phyloP scores from a whole-genome alignment of 78 protist species.

The slime mould (Dictyostelium discoideum) region DNA sequence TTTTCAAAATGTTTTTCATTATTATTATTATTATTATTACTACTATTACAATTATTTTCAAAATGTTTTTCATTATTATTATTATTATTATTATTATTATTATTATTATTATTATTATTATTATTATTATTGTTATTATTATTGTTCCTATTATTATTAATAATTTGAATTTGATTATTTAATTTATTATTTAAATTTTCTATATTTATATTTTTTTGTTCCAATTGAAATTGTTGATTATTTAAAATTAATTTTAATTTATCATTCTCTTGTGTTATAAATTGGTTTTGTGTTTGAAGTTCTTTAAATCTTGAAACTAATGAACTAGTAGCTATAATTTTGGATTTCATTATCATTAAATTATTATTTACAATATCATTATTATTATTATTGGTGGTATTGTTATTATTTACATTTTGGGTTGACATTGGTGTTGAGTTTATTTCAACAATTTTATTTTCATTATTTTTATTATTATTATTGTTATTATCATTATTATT shows the following conservation, averaged over 20 bases:
- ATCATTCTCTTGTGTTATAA: background rate
- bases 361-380: background rate
- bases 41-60: too few species aligned
- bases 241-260: background rate
- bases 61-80: background rate
- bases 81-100: too few species aligned
- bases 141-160: background rate
- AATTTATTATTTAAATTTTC: background rate
- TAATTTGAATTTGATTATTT: background rate
- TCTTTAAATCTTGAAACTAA: slow-evolving; percentile 1
- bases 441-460: background rate
- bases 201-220: background rate
- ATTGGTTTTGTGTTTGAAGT: slow-evolving; percentile 3
- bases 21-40: background rate
- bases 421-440: background rate
- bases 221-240: background rate
- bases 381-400: background rate
- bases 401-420: background rate
- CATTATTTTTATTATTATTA: background rate
- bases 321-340: slow-evolving; percentile 12
- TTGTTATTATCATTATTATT: too few species aligned
- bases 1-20: background rate
- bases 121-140: background rate
- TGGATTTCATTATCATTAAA: slow-evolving; percentile 11
- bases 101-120: background rate